Evolutionary conservation across 371 early-diverging fungal genomes (phyloP).

Genomic region (Zopfochytrium polystomum): DNA sequence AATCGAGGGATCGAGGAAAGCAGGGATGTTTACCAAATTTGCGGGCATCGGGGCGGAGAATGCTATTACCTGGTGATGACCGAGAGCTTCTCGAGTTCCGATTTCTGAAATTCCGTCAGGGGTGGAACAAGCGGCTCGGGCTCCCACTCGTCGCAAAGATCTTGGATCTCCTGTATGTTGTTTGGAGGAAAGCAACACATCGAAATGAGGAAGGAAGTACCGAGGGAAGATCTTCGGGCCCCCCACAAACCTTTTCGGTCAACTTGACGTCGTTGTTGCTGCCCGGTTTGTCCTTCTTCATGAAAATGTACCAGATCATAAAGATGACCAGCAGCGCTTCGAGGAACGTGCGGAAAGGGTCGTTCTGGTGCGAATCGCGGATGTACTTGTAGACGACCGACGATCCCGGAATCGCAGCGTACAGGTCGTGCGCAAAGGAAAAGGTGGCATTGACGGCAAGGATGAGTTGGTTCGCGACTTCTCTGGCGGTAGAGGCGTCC

Average conservation of each 20-base stretch:
- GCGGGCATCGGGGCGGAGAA: neutral
- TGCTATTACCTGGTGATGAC: conserved; percentile 64
- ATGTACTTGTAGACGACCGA: conserved; percentile 75
- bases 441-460: conserved; percentile 48
- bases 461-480: conserved; percentile 38
- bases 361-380: conserved; percentile 91
- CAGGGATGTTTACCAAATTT: too few relatives aligned
- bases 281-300: conserved; percentile 78
- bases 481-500: conserved; percentile 41
- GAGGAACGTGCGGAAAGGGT: conserved; percentile 87
- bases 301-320: conserved; percentile 83
- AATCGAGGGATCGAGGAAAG: neutral
- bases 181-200: too few relatives aligned
- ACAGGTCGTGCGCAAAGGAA: conserved; percentile 39
- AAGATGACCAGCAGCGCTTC: conserved; percentile 85
- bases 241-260: conserved; percentile 69
- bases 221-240: neutral
- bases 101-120: conserved; percentile 66
- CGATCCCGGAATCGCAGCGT: conserved; percentile 69
- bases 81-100: conserved; percentile 76
- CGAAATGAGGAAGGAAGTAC: neutral
- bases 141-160: conserved; percentile 92
- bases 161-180: conserved; percentile 91
- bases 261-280: conserved; percentile 74
- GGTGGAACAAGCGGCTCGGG: conserved; percentile 92